These are phyloP conservation scores for Hyparrhenia diplandra DNA, from an alignment of 176 grass and related monocot genomes.

Conservation along the genomic window DNA sequence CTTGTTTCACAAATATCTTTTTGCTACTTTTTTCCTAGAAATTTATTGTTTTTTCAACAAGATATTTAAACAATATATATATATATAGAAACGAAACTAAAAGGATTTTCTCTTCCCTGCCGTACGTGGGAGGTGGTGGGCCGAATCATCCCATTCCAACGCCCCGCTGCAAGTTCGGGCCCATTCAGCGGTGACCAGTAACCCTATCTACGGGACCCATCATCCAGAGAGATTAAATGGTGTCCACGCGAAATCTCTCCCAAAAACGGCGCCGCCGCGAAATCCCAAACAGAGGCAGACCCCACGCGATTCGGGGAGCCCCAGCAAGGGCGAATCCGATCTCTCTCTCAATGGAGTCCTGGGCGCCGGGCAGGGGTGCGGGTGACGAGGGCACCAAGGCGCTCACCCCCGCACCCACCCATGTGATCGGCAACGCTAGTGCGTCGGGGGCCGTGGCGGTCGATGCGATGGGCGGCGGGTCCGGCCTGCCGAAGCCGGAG, in stretches of 20 bases:
- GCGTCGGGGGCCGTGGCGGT: background rate
- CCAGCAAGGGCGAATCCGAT: conserved; percentile 5
- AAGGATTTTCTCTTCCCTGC: background rate
- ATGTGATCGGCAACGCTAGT: background rate
- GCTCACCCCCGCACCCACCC: background rate
- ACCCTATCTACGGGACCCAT: conserved; percentile 27
- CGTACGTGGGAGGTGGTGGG: background rate
- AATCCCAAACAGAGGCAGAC: background rate
- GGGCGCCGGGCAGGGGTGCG: conserved; percentile 16
- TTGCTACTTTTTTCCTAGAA: too few species aligned
- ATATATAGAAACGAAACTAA: too few species aligned
- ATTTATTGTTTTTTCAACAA: too few species aligned
- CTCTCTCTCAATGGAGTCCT: conserved; percentile 43
- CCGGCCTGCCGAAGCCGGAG: conserved; percentile 65
- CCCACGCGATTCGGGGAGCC: background rate
- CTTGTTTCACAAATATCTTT: too few species aligned
- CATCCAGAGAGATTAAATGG: background rate
- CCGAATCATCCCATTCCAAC: background rate
- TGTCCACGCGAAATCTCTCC: too few species aligned
- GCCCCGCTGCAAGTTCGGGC: background rate
- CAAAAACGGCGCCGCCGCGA: conserved; percentile 26
- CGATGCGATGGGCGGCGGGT: conserved; percentile 15
- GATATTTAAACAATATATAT: too few species aligned
- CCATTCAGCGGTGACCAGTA: conserved; percentile 10
- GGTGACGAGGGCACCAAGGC: conserved; percentile 22